A percentile compares a stretch with the other conserved stretches of the same genome.
Conservation (phyloP, 2,329 filamentous ascomycete genomes). For the Pseudogymnoascus sp. region DNA sequence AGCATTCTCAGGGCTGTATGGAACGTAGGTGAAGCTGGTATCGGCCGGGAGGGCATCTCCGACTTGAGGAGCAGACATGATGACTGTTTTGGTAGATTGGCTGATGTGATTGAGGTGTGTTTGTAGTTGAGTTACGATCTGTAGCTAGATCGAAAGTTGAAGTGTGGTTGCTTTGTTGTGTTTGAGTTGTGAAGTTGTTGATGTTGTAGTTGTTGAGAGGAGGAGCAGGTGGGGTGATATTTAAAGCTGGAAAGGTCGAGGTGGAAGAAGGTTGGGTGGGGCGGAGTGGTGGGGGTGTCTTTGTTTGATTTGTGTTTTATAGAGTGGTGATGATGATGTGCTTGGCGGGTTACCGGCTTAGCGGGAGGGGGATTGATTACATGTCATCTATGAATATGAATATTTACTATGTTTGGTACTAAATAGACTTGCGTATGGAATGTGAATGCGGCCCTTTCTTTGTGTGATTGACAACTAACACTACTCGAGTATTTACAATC, state of each 20-base stretch:
- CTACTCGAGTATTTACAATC: not conserved
- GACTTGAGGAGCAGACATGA: conserved; percentile 58
- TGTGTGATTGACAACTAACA: not conserved
- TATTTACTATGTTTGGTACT: not conserved
- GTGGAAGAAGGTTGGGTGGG: not conserved
- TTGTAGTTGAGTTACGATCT: not conserved
- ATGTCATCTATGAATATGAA: not conserved
- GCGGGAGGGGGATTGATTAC: not conserved
- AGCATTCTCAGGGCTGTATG: conserved; percentile 60
- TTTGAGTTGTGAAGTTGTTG: conserved; percentile 19
- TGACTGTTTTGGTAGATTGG: conserved; percentile 20
- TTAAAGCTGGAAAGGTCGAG: not conserved
- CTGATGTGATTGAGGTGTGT: not conserved
- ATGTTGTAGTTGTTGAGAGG: not conserved
- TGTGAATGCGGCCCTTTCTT: not conserved
- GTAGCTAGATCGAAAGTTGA: not conserved
- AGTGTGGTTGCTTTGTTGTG: not conserved
- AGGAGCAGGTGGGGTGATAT: conserved; percentile 1
- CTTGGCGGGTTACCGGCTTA: not conserved
- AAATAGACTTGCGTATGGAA: not conserved
- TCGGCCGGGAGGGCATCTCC: conserved; percentile 78
- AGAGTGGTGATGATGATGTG: conserved; percentile 6
- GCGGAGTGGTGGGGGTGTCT: not conserved
- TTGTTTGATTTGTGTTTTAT: conserved; percentile 5
- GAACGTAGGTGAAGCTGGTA: conserved; percentile 77